Percentiles rank a stretch among this genome's conserved stretches.
phyloP scores from a whole-genome alignment of 305 asterid genomes.

The Petunia hybrid region DNA sequence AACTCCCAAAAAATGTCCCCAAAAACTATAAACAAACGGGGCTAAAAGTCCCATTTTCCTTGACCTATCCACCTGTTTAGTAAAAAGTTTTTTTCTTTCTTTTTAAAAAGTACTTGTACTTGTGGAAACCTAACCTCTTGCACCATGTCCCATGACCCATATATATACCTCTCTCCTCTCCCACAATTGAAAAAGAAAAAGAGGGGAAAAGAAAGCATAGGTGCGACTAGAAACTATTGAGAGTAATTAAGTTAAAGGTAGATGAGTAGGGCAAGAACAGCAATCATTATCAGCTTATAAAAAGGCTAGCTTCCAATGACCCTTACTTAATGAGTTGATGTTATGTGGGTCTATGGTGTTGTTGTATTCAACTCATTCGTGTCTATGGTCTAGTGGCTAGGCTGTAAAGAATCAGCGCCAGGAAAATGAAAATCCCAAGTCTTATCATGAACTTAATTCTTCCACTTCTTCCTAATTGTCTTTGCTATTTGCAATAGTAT shows the following conservation, averaged over 20 bases:
- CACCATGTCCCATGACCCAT: too few relatives aligned
- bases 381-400: not conserved
- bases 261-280: not conserved
- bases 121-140: too few relatives aligned
- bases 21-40: too few relatives aligned
- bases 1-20: too few relatives aligned
- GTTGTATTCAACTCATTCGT: not conserved
- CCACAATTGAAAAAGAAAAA: not conserved
- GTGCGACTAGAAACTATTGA: not conserved
- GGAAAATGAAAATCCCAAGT: not conserved
- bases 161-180: too few relatives aligned
- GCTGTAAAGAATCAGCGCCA: not conserved
- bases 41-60: too few relatives aligned
- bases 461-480: not conserved
- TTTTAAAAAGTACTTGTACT: too few relatives aligned
- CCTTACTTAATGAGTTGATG: conserved; percentile 11
- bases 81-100: too few relatives aligned
- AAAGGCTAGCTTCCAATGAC: conserved; percentile 24
- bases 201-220: not conserved
- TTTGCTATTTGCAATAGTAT: not conserved
- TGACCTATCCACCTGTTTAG: too few relatives aligned
- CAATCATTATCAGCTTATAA: conserved; percentile 26
- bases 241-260: conserved; percentile 24
- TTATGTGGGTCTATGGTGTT: conserved; percentile 11
- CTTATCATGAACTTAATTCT: not conserved